Conservation (phyloP, 2,329 filamentous ascomycete species). For the Colletotrichum sp. region DNA sequence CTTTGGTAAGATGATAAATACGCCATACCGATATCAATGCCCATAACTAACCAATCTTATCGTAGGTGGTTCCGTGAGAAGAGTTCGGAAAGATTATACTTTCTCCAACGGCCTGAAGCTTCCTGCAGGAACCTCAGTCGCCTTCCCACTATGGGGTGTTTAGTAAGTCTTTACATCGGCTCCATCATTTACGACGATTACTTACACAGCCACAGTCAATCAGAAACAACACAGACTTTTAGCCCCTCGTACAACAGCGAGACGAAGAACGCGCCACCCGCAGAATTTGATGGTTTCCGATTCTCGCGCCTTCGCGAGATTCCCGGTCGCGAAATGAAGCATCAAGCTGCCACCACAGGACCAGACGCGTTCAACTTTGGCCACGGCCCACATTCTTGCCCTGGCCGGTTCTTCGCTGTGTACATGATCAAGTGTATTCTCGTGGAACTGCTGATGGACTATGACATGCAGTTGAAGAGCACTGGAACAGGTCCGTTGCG, state of each 20-base stretch:
- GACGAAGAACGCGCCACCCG: constrained; percentile 19
- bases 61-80: constrained; percentile 40
- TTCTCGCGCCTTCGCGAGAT: constrained; percentile 25
- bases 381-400: constrained; percentile 23
- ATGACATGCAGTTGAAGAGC: constrained; percentile 10
- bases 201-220: neutral
- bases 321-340: constrained; percentile 21
- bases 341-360: constrained; percentile 35
- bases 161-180: neutral
- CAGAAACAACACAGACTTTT: constrained; percentile 12
- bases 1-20: neutral
- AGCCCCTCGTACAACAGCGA: constrained; percentile 22
- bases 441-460: constrained; percentile 14
- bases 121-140: constrained; percentile 29
- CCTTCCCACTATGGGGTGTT: constrained; percentile 27
- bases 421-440: constrained; percentile 24
- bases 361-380: constrained; percentile 49
- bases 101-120: constrained; percentile 38
- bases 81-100: constrained; percentile 41
- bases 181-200: neutral
- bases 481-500: neutral
- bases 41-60: neutral
- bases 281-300: constrained; percentile 28
- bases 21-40: no score
- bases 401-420: constrained; percentile 21